Evolutionary conservation across 2,329 filamentous ascomycete species (phyloP), one percentile per base, ranked within the genome.

Genomic region (Podosphaera aphanis): DNA sequence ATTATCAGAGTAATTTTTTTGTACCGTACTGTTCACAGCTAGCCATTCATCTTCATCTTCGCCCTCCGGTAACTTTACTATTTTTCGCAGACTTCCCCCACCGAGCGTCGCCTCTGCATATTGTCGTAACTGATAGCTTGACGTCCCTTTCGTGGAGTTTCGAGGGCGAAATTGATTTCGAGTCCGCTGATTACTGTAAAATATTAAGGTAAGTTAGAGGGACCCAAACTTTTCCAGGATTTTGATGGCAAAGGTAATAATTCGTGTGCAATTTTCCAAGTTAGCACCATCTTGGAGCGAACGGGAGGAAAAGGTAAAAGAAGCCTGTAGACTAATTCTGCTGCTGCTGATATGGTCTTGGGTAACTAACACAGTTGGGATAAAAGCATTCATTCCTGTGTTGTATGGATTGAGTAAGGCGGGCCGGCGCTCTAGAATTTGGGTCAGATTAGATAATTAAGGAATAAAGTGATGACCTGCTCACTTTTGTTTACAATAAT

Each of bases 11-110:
- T 29, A 35, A n/a, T n/a, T n/a, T n/a, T n/a, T 11, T 19, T 6
- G 25, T 3, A 13, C 38, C 75, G 56, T 67, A 93, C 86, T 82
- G 65, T 98, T 98, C 56, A 98, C 90, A 23, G 90, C 90, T 50
- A 98, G 65, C 90, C 90, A 98, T 64, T 98, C 90, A 60, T 94
- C 93, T 65, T 92, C 73, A 60, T 98, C 90, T 61, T 98, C 90
- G 48, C 92, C 90, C 59, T 98, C 92, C 13, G 92, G 90, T 50
- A 98, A 69, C 68, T 88, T 93, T 53, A 98, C 90, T 23, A 93
- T 85, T 67, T 98, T 95, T 57, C 85, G 76, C 64, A 98, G 66
- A 63, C 86, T 94, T 43, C 90, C 90, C 55, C 84, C 92, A 31
- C 90, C 90, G 33, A 98, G 71, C 10, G 90, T 98, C 40, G 92